Percentiles rank a stretch among this genome's conserved stretches.
phyloP scores from a whole-genome alignment of 225 moss, liverwort and hornwort genomes.

The Pseudisothecium myosuroides region DNA sequence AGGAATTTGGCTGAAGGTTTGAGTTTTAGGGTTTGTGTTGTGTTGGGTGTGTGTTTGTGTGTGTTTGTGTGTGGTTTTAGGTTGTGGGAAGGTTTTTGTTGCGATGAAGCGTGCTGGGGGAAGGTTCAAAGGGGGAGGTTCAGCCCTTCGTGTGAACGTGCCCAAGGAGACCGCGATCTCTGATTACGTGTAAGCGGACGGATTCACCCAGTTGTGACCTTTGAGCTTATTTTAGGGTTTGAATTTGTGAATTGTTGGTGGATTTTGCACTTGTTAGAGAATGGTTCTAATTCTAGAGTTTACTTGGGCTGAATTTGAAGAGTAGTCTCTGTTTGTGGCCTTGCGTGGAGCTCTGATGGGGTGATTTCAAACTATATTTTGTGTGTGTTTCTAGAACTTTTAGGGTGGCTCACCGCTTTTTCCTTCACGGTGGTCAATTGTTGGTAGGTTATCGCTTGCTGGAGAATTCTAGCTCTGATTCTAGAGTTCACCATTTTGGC shows the following conservation, averaged over 20 bases:
- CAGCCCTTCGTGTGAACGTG: conserved; percentile 37
- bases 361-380: background rate
- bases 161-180: conserved; percentile 42
- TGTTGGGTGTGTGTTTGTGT: background rate
- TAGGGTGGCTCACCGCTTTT: background rate
- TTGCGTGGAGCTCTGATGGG: background rate
- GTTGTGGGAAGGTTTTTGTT: background rate
- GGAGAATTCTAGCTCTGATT: background rate
- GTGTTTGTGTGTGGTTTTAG: background rate
- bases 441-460: background rate
- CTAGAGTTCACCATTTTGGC: background rate
- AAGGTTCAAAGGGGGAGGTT: conserved; percentile 29
- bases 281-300: background rate
- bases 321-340: background rate
- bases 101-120: conserved; percentile 26
- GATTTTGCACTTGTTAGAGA: background rate
- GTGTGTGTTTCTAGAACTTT: background rate
- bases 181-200: conserved; percentile 29
- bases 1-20: background rate
- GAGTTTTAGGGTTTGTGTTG: background rate
- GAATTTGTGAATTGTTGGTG: background rate
- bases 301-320: background rate
- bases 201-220: background rate
- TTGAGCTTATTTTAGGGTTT: background rate
- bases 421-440: background rate